These are phyloP conservation scores for Mycothermus thermophilus DNA, from an alignment of 495 filamentous ascomycete genomes.

Conservation along the genomic window DNA sequence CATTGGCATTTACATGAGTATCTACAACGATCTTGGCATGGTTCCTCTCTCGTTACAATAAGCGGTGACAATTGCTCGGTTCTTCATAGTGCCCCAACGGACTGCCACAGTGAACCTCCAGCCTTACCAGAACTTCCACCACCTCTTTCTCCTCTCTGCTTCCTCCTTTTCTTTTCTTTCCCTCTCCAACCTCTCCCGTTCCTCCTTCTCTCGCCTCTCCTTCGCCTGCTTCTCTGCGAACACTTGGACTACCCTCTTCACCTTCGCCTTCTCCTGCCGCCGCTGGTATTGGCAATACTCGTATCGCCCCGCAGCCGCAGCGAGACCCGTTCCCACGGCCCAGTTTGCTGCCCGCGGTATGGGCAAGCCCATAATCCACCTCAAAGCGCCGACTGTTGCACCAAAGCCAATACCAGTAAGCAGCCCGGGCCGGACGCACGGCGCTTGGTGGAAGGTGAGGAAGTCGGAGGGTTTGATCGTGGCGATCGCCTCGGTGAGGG, in stretches of 20 bases:
- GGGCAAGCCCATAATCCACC: conserved; percentile 49
- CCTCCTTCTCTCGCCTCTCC: conserved; percentile 35
- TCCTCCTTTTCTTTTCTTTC: conserved; percentile 38
- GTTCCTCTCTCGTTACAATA: too few species aligned
- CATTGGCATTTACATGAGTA: too few species aligned
- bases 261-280: conserved; percentile 55
- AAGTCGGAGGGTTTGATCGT: conserved; percentile 57
- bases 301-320: conserved; percentile 50
- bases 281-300: conserved; percentile 69
- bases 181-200: conserved; percentile 31
- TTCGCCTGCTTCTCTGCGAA: conserved; percentile 52
- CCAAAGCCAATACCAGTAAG: conserved; percentile 70
- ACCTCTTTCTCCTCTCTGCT: conserved; percentile 19
- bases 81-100: too few species aligned
- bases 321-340: conserved; percentile 63
- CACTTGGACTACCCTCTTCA: conserved; percentile 68
- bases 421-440: conserved; percentile 71
- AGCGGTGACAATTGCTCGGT: too few species aligned
- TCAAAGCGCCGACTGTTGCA: conserved; percentile 55
- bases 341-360: conserved; percentile 57
- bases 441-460: conserved; percentile 57
- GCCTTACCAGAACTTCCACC: conserved; percentile 46
- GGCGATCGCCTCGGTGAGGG: conserved; percentile 49
- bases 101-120: too few species aligned
- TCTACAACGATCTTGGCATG: too few species aligned